A percentile compares a stretch with the other conserved stretches of the same genome.
These are phyloP conservation scores for Penicillium angulare DNA, from an alignment of 495 filamentous ascomycete genomes.

Conservation along the genomic window DNA sequence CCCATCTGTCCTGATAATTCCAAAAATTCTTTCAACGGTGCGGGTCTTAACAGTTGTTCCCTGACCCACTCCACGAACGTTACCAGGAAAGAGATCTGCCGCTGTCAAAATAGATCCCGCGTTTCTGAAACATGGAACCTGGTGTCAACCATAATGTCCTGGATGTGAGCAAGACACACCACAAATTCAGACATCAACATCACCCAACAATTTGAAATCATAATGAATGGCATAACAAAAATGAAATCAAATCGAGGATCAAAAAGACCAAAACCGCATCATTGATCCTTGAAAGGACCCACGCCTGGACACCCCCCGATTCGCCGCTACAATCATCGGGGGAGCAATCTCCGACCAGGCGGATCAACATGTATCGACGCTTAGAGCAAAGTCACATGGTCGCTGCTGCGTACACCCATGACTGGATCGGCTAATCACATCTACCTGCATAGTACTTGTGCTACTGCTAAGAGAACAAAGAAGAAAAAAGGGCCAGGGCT, in stretches of 20 bases:
- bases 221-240: too few species aligned
- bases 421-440: conserved; percentile 5
- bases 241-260: too few species aligned
- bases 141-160: not conserved
- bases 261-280: too few species aligned
- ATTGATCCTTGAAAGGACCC: too few species aligned
- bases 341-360: not conserved
- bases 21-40: not conserved
- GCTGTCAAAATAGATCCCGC: too few species aligned
- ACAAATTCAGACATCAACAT: too few species aligned
- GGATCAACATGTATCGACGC: not conserved
- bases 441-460: not conserved
- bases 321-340: too few species aligned
- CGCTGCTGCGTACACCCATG: not conserved
- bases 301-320: too few species aligned
- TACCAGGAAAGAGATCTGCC: not conserved
- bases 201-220: too few species aligned
- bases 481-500: not conserved
- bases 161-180: too few species aligned
- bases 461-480: conserved; percentile 5
- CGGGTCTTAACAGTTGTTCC: not conserved
- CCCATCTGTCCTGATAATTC: too few species aligned
- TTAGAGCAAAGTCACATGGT: not conserved
- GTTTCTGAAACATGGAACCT: not conserved
- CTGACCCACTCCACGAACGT: not conserved